phyloP scores from a whole-genome alignment of 139 green algal species.

The Chlorella sp. region DNA sequence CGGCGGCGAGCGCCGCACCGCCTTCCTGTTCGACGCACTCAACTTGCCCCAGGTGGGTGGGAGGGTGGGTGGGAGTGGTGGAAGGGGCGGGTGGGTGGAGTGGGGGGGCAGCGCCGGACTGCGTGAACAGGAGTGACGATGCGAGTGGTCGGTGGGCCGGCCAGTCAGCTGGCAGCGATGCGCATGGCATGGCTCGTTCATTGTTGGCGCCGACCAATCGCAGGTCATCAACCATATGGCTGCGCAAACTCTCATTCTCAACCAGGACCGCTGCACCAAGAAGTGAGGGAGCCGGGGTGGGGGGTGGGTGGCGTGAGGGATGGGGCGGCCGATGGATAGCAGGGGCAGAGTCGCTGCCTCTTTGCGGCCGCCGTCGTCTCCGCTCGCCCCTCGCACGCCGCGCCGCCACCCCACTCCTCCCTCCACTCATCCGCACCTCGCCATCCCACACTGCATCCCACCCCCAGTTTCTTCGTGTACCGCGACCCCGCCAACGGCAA shows the following conservation, averaged over 20 bases:
- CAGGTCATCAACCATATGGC: slow-evolving; percentile 81
- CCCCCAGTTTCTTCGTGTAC: slow-evolving; percentile 74
- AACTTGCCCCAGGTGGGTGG: slow-evolving; percentile 66
- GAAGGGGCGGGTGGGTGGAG: too few species aligned
- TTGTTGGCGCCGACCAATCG: too few species aligned
- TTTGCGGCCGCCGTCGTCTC: neutral
- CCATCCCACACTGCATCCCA: neutral
- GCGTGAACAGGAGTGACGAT: too few species aligned
- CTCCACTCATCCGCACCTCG: too few species aligned
- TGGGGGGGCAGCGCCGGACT: too few species aligned
- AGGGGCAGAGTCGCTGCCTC: too few species aligned
- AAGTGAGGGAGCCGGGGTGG: neutral
- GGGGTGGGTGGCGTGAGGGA: too few species aligned
- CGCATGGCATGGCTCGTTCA: too few species aligned
- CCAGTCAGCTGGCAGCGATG: too few species aligned
- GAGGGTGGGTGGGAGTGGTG: too few species aligned
- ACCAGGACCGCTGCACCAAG: slow-evolving; percentile 90
- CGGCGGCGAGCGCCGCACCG: slow-evolving; percentile 25
- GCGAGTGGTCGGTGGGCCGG: too few species aligned
- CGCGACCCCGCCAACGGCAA: slow-evolving; percentile 43
- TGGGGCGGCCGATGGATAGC: too few species aligned
- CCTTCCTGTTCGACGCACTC: slow-evolving; percentile 73
- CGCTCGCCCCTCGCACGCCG: neutral
- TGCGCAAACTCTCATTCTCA: slow-evolving; percentile 73
- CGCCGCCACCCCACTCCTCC: neutral